phyloP scores from a whole-genome alignment of 2,329 filamentous ascomycete genomes.

The Fusarium sororula region DNA sequence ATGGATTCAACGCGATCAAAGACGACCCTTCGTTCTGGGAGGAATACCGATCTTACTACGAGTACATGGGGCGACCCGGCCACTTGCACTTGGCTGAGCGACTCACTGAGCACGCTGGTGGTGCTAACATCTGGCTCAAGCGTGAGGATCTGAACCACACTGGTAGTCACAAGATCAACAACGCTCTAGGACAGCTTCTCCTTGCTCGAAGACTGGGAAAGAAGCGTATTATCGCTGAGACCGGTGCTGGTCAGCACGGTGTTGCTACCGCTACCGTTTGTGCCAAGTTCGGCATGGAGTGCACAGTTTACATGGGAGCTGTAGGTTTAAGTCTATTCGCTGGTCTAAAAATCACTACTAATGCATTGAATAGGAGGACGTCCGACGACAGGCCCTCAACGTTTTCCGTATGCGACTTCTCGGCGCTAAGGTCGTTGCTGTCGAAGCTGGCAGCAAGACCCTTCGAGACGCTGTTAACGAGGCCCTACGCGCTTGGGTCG shows the following conservation, averaged over 20 bases:
- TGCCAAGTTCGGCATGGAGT: constrained; percentile 98
- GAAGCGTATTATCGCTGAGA: constrained; percentile 97
- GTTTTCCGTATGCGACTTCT: constrained; percentile 98
- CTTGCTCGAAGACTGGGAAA: constrained; percentile 88
- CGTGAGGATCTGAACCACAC: constrained; percentile 98
- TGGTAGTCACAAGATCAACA: constrained; percentile 99
- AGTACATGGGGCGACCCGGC: constrained; percentile 95
- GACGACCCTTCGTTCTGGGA: constrained; percentile 95
- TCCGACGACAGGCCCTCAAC: constrained; percentile 93
- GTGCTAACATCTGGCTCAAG: constrained; percentile 97
- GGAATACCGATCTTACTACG: constrained; percentile 94
- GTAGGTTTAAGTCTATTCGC: constrained; percentile 47
- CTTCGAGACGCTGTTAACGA: constrained; percentile 94
- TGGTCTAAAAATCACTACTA: constrained; percentile 20
- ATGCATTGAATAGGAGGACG: constrained; percentile 73
- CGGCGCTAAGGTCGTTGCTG: constrained; percentile 89
- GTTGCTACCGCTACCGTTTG: constrained; percentile 97
- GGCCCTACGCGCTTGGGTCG: constrained; percentile 92
- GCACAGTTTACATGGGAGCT: constrained; percentile 97
- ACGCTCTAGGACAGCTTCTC: constrained; percentile 91
- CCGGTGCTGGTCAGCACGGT: constrained; percentile 96
- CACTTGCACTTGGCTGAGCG: constrained; percentile 90
- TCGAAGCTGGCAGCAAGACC: constrained; percentile 87
- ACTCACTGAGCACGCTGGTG: constrained; percentile 87
- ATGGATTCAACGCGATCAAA: constrained; percentile 86